Percentiles rank a stretch among this genome's conserved stretches.
Conservation (phyloP, 1,284 basidiomycete species). For the Hemileia vastatrix region DNA sequence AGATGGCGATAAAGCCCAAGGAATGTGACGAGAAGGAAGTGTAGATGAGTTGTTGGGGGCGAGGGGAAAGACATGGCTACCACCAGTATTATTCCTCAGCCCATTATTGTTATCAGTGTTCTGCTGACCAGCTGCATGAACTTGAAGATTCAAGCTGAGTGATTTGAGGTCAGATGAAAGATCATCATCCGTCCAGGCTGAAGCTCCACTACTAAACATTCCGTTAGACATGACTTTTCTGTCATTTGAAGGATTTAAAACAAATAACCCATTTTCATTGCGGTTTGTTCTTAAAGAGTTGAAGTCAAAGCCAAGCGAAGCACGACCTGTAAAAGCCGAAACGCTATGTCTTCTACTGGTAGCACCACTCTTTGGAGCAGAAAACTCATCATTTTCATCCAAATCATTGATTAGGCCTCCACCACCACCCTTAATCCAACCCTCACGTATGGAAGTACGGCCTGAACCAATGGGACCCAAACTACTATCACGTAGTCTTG, state of each 20-base stretch:
- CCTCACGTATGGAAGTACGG: slow-evolving; percentile 3
- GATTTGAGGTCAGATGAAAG: slow-evolving; percentile 37
- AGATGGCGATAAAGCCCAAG: background rate
- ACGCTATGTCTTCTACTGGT: slow-evolving; percentile 38
- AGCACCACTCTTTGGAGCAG: slow-evolving; percentile 36
- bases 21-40: background rate
- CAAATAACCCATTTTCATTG: background rate
- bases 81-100: too few species aligned
- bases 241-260: background rate
- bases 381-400: slow-evolving; percentile 33
- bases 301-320: slow-evolving; percentile 30
- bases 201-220: slow-evolving; percentile 24
- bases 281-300: slow-evolving; percentile 24
- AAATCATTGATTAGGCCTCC: slow-evolving; percentile 29
- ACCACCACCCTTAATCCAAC: slow-evolving; percentile 12
- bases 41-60: slow-evolving; percentile 1
- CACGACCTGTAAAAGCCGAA: slow-evolving; percentile 33
- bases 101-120: background rate
- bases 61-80: background rate
- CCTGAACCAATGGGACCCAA: slow-evolving; percentile 19
- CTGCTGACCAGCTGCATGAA: slow-evolving; percentile 27
- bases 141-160: slow-evolving; percentile 37
- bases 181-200: slow-evolving; percentile 34
- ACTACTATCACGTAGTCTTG: slow-evolving; percentile 22
- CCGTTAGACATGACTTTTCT: background rate